Evolutionary conservation across 768 basidiomycete species (phyloP).

Genomic region (Floccularia luteovirens): DNA sequence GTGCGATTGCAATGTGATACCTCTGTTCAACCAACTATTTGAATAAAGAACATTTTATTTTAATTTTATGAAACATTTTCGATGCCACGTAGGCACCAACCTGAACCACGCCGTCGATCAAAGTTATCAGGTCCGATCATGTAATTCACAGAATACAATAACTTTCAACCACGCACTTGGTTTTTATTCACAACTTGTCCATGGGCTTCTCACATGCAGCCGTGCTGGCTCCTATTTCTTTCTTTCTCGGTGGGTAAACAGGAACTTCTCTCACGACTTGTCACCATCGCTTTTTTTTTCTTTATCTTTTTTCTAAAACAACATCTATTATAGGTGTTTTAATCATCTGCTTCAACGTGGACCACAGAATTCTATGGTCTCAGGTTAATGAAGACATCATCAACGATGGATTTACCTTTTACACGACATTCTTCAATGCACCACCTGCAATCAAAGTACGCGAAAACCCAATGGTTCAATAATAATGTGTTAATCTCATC

Average conservation of each 20-base stretch:
- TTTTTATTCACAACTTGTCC: conserved; percentile 4
- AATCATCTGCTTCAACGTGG: conserved; percentile 82
- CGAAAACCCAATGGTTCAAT: conserved; percentile 1
- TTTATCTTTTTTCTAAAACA: not conserved
- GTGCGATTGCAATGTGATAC: conserved; percentile 1
- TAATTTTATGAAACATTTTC: not conserved
- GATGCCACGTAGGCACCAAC: not conserved
- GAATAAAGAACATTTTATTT: not conserved
- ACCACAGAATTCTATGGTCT: conserved; percentile 77
- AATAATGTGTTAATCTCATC: not conserved
- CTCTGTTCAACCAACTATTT: not conserved
- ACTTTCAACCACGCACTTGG: not conserved
- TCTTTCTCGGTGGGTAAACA: conserved; percentile 69
- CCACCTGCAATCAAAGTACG: conserved; percentile 89
- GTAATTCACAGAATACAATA: not conserved
- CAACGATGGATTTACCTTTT: conserved; percentile 81
- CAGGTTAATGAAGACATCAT: conserved; percentile 55
- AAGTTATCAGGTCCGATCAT: not conserved
- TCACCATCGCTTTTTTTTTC: conserved; percentile 1
- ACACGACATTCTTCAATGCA: conserved; percentile 87
- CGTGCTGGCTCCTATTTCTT: conserved; percentile 81
- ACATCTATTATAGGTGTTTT: conserved; percentile 48
- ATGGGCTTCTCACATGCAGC: conserved; percentile 92
- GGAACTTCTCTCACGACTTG: too few relatives aligned
- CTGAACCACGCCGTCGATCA: too few relatives aligned